A percentile compares a stretch with the other conserved stretches of the same genome.
These are phyloP conservation scores for Euphorbia schlechtendalii DNA, from an alignment of 441 rosid genomes.

Conservation along the genomic window DNA sequence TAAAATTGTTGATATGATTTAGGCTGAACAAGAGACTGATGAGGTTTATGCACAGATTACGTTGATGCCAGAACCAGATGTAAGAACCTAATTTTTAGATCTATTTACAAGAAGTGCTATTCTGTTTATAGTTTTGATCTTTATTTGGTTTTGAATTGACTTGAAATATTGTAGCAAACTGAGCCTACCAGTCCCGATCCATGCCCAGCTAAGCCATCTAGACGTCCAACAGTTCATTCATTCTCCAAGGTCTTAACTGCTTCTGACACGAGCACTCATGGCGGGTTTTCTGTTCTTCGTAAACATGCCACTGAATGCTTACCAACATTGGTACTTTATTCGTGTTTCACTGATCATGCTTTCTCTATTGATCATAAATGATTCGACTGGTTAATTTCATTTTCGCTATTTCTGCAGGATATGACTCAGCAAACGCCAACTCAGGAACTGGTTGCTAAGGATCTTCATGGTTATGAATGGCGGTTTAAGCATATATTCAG, in stretches of 20 bases:
- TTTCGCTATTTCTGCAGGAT: slow-evolving; percentile 41
- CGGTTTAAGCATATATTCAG: slow-evolving; percentile 91
- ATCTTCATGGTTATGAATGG: slow-evolving; percentile 88
- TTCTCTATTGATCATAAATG: slow-evolving; percentile 1
- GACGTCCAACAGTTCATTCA: slow-evolving; percentile 44
- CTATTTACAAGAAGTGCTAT: not conserved
- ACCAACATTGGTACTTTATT: slow-evolving; percentile 57
- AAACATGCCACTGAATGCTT: slow-evolving; percentile 92
- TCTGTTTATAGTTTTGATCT: not conserved
- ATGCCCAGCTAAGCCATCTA: slow-evolving; percentile 38
- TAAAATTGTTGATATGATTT: slow-evolving; percentile 7
- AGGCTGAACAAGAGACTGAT: slow-evolving; percentile 92
- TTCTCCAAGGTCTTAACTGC: slow-evolving; percentile 88
- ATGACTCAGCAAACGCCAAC: slow-evolving; percentile 83
- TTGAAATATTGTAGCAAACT: slow-evolving; percentile 37
- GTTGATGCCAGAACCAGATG: slow-evolving; percentile 61
- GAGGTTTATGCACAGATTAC: slow-evolving; percentile 97
- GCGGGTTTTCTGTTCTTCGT: slow-evolving; percentile 91
- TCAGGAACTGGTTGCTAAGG: slow-evolving; percentile 75
- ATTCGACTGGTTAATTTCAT: slow-evolving; percentile 7
- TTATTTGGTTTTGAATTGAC: not conserved
- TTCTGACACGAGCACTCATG: slow-evolving; percentile 97
- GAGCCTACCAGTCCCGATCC: slow-evolving; percentile 60
- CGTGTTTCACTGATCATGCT: not conserved
- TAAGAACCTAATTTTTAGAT: slow-evolving; percentile 24